A percentile compares a stretch with the other conserved stretches of the same genome.
These are phyloP conservation scores for Fennellomyces sp. DNA, from an alignment of 371 early-diverging fungal species.

Conservation along the genomic window DNA sequence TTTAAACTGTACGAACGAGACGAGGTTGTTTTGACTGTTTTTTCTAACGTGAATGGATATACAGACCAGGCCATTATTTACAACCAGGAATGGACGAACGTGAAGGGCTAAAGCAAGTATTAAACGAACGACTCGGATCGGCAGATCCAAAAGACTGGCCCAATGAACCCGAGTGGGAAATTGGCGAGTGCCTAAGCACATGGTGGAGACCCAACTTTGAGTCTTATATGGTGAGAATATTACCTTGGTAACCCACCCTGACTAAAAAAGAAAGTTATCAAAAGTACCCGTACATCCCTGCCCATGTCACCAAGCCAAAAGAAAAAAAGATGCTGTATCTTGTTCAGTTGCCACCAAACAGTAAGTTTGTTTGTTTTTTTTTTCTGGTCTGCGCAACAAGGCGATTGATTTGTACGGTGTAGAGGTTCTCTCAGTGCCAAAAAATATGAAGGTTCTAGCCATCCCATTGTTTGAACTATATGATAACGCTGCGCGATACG, in stretches of 20 bases:
- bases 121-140: slow-evolving; percentile 58
- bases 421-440: slow-evolving; percentile 80
- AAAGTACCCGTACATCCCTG: slow-evolving; percentile 82
- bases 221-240: slow-evolving; percentile 62
- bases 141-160: slow-evolving; percentile 31
- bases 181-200: slow-evolving; percentile 71
- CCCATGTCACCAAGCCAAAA: slow-evolving; percentile 81
- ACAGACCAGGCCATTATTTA: slow-evolving; percentile 76
- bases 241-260: no score
- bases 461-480: slow-evolving; percentile 85
- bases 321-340: slow-evolving; percentile 76
- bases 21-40: not conserved
- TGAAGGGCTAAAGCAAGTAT: slow-evolving; percentile 66
- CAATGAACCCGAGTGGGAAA: slow-evolving; percentile 63
- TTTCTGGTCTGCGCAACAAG: not conserved
- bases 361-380: no score
- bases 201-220: slow-evolving; percentile 88
- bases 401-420: slow-evolving; percentile 5
- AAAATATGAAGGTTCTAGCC: slow-evolving; percentile 79
- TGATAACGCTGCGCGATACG: slow-evolving; percentile 76
- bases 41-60: not conserved
- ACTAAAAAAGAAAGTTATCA: no score
- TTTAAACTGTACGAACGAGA: slow-evolving; percentile 72
- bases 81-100: slow-evolving; percentile 74
- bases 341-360: slow-evolving; percentile 76